These are phyloP conservation scores for Dothistroma pini DNA, from an alignment of 2,329 filamentous ascomycete species.

Conservation along the genomic window DNA sequence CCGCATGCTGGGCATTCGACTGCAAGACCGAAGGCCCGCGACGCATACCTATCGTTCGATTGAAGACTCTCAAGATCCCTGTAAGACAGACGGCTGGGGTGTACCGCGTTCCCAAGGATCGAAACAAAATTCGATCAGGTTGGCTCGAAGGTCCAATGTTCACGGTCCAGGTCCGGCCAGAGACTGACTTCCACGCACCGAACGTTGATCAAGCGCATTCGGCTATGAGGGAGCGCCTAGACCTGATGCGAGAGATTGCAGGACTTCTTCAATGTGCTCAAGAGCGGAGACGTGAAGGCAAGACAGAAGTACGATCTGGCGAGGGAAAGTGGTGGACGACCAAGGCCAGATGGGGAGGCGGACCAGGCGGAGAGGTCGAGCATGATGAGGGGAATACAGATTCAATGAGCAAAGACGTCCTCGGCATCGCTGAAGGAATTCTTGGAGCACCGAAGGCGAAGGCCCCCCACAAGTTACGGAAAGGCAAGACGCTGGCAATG, in stretches of 20 bases:
- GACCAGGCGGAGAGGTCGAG: constrained; percentile 44
- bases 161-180: constrained; percentile 52
- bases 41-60: constrained; percentile 43
- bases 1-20: constrained; percentile 56
- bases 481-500: constrained; percentile 45
- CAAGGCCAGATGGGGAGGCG: constrained; percentile 55
- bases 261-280: constrained; percentile 57
- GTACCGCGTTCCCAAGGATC: constrained; percentile 52
- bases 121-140: constrained; percentile 50
- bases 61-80: constrained; percentile 49
- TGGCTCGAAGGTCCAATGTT: constrained; percentile 58
- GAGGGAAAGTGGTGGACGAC: constrained; percentile 60
- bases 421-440: constrained; percentile 19
- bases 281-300: constrained; percentile 56
- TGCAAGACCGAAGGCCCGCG: constrained; percentile 50
- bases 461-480: constrained; percentile 14
- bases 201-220: constrained; percentile 25
- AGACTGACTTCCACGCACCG: constrained; percentile 47
- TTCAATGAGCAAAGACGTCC: constrained; percentile 23
- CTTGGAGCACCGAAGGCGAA: constrained; percentile 7
- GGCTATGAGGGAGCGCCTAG: constrained; percentile 40
- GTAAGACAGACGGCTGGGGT: constrained; percentile 55
- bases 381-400: constrained; percentile 32
- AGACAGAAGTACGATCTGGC: constrained; percentile 47
- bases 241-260: constrained; percentile 56